Evolutionary conservation across 2,329 filamentous ascomycete species (phyloP), one percentile per base, ranked within the genome.

Genomic region (Microcyclosporella mali): DNA sequence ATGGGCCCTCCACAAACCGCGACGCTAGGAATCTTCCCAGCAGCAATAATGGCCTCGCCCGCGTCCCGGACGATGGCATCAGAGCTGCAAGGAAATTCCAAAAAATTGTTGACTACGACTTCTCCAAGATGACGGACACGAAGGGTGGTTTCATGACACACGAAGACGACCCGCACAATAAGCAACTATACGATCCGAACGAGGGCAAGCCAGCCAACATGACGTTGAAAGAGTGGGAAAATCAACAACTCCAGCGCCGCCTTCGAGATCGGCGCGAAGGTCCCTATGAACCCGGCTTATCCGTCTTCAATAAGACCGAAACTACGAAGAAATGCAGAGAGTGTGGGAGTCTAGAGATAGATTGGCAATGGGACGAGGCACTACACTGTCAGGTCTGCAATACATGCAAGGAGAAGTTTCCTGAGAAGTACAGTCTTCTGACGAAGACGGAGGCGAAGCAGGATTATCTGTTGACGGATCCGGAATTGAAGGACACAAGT

Each of bases 391-490:
- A 76, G 39, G 78, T 98, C 10, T 98, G 92, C 69, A 74, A 78
- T 49, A 69, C 70, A 11, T 98, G 92, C 73, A 97, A 95, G 68
- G 89, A 97, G 40, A 87, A 86, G 56, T 72, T 73, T 17, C 88
- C 90, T 0, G 90, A 97, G 49, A 95, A 90, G 65, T 98, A 98
- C 69, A 94, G 85, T 50, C 74, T 98, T 9, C 71, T 98, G 49
- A 98, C 92, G 1, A 98, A 98, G 73, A 97, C 92, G 44, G 92
- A 98, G 70, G 92, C 86, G 47, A 84, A 82, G 59, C 87, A 95
- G 65, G 92, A 98, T 63, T 98, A 98, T 65, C 77, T 98, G 1
- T 70, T 98, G 33, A 98, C 92, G 2, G 90, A 97, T 59, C 86
- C 89, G 28, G 92, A 98, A 64, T 75, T 98, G n/a, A 84, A 84